These are phyloP conservation scores for Saprolegnia parasitica DNA, from an alignment of 352 stramenopile species.

Conservation along the genomic window DNA sequence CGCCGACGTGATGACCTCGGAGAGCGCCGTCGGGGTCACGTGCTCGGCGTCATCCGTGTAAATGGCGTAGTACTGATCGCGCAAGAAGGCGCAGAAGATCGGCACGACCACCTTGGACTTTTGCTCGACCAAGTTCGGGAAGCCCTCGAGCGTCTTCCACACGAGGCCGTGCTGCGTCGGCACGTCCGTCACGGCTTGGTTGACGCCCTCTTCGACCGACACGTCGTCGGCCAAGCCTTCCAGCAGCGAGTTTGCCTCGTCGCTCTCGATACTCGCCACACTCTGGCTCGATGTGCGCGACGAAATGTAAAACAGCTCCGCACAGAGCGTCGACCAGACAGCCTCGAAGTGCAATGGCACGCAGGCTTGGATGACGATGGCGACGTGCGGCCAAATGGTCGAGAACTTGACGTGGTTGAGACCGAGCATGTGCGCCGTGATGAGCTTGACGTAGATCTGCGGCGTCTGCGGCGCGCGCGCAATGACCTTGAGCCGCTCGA, in stretches of 20 bases:
- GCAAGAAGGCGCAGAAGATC: constrained; percentile 76
- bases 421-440: constrained; percentile 68
- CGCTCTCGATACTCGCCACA: neutral
- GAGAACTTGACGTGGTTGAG: constrained; percentile 87
- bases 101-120: constrained; percentile 86
- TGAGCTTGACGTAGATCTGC: constrained; percentile 70
- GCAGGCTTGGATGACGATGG: constrained; percentile 61
- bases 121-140: constrained; percentile 62
- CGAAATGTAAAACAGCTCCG: constrained; percentile 39
- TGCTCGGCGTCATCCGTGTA: constrained; percentile 71
- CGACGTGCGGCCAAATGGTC: constrained; percentile 77
- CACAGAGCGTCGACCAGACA: constrained; percentile 48
- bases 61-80: constrained; percentile 72
- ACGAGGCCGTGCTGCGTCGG: constrained; percentile 71
- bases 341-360: constrained; percentile 61
- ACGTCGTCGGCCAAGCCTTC: constrained; percentile 6
- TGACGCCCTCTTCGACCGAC: constrained; percentile 10
- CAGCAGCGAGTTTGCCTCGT: neutral
- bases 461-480: constrained; percentile 65
- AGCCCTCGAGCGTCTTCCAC: constrained; percentile 75
- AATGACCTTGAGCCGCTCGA: constrained; percentile 76
- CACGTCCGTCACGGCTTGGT: constrained; percentile 47
- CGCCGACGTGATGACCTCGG: neutral
- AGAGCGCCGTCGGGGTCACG: constrained; percentile 31
- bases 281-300: neutral